A percentile compares a stretch with the other conserved stretches of the same genome.
Evolutionary conservation across 1,139 yeast genomes (phyloP).

Genomic region (Saccharomyces pastorianus): DNA sequence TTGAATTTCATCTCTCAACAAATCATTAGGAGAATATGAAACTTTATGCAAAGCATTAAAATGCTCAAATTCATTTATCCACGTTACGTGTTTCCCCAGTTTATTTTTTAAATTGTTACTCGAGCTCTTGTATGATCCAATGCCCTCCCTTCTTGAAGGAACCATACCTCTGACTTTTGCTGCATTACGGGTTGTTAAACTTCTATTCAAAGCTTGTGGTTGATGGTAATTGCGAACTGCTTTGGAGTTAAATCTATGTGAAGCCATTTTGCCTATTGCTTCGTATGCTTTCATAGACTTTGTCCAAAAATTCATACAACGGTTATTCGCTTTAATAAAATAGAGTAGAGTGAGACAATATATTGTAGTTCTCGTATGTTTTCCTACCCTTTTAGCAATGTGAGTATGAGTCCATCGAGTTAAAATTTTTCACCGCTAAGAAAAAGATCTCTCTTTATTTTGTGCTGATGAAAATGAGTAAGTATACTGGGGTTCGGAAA

Average conservation of each 20-base stretch:
- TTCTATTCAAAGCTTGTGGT: not conserved
- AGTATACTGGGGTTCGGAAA: no score
- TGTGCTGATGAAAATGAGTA: not conserved
- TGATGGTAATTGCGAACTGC: not conserved
- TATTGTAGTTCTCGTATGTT: not conserved
- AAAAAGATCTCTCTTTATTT: not conserved
- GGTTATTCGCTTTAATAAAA: not conserved
- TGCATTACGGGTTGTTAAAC: not conserved
- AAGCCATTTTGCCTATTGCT: not conserved
- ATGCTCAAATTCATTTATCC: conserved; percentile 2
- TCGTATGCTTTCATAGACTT: not conserved
- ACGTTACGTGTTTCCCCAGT: not conserved
- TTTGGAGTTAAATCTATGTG: not conserved
- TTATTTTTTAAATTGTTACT: not conserved
- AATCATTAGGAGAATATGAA: not conserved
- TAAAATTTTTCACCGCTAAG: not conserved
- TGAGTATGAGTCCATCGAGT: not conserved
- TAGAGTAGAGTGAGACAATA: no score
- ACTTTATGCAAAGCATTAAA: not conserved
- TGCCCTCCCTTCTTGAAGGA: not conserved
- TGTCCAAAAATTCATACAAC: not conserved
- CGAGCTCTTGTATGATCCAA: not conserved
- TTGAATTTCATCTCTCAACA: not conserved
- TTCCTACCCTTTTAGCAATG: not conserved
- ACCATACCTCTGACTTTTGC: not conserved